Evolutionary conservation across 139 green algal species (phyloP).

Genomic region (Chlorella ohadii): DNA sequence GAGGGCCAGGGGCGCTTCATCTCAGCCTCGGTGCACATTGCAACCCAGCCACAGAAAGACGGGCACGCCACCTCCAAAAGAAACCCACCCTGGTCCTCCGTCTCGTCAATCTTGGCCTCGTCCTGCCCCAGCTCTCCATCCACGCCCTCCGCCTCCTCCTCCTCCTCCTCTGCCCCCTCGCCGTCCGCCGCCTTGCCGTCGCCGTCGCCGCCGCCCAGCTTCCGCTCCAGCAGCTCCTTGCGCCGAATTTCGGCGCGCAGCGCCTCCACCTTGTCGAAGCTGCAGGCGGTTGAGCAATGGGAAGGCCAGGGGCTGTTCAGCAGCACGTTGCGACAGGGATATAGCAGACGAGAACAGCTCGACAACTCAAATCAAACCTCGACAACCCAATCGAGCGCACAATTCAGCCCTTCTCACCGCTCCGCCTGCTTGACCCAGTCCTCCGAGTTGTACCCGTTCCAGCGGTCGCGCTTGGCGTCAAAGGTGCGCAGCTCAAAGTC

Average conservation of each 20-base stretch:
- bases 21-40: no score
- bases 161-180: constrained; percentile 54
- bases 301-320: no score
- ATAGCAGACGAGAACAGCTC: no score
- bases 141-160: constrained; percentile 47
- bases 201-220: constrained; percentile 18
- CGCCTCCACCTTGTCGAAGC: no score
- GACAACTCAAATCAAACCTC: no score
- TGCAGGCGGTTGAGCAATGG: not conserved
- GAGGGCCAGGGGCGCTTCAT: no score
- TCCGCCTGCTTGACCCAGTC: constrained; percentile 78
- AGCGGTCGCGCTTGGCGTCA: constrained; percentile 95
- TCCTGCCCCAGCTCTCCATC: constrained; percentile 61
- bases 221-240: constrained; percentile 71
- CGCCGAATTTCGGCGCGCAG: constrained; percentile 65
- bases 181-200: constrained; percentile 11
- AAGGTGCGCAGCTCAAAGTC: constrained; percentile 82
- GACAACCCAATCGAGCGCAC: no score
- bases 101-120: constrained; percentile 88
- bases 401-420: no score
- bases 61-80: no score
- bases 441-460: constrained; percentile 92
- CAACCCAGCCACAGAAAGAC: no score
- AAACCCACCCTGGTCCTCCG: constrained; percentile 21
- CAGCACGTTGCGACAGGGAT: no score